Evolutionary conservation across 2,329 filamentous ascomycete species (phyloP).

Genomic region (Talaromyces islandicus): DNA sequence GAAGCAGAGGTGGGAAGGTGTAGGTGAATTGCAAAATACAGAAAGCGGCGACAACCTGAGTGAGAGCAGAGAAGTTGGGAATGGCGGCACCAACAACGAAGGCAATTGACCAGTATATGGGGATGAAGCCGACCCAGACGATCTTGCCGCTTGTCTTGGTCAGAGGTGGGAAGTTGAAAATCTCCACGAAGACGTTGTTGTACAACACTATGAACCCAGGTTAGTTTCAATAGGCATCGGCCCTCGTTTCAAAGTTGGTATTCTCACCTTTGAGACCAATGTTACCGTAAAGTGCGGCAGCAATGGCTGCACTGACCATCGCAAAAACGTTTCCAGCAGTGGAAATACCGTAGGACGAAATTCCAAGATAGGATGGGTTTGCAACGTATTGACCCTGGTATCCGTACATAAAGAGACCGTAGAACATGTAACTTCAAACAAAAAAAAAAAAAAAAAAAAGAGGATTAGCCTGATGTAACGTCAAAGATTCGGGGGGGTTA

Average conservation of each 20-base stretch:
- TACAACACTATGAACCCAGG: constrained; percentile 29
- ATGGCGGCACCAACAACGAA: constrained; percentile 40
- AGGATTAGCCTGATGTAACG: neutral
- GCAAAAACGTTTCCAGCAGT: constrained; percentile 23
- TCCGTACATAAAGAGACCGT: constrained; percentile 2
- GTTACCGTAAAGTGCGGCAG: constrained; percentile 34
- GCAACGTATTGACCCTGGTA: constrained; percentile 8
- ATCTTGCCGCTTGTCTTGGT: constrained; percentile 33
- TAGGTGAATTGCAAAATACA: constrained; percentile 45
- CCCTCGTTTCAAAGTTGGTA: constrained; percentile 9
- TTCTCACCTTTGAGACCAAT: constrained; percentile 32
- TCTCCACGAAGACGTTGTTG: constrained; percentile 37
- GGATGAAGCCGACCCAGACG: constrained; percentile 29
- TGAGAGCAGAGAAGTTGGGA: constrained; percentile 34
- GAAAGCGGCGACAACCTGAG: constrained; percentile 37
- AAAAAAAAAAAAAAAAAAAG: neutral
- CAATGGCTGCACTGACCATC: constrained; percentile 25
- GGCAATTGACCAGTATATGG: constrained; percentile 40
- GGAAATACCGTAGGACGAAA: constrained; percentile 23
- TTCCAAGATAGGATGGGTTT: constrained; percentile 6
- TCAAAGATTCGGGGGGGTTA: neutral
- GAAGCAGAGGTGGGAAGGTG: constrained; percentile 37
- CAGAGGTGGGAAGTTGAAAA: constrained; percentile 36
- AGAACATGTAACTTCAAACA: constrained; percentile 1
- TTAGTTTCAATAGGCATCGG: neutral